A percentile compares a stretch with the other conserved stretches of the same genome.
phyloP scores from a whole-genome alignment of 176 grass and related monocot species.

The Metroxylon sagu region DNA sequence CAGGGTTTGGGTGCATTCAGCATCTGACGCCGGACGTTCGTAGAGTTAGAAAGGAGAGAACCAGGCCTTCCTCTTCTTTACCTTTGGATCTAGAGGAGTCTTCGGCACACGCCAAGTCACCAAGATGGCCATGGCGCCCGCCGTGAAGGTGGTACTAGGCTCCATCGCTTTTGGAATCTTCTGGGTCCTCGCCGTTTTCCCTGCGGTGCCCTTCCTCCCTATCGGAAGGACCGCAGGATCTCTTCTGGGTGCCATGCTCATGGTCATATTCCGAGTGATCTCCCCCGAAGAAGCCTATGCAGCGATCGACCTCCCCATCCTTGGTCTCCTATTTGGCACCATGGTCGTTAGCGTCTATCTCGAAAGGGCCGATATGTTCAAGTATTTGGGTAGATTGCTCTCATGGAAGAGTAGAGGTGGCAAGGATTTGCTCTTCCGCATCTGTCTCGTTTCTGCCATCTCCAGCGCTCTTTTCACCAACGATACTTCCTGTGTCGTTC shows the following conservation, averaged over 20 bases:
- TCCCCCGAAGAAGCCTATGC: constrained; percentile 9
- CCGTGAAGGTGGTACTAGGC: constrained; percentile 3
- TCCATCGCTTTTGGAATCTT: constrained; percentile 4
- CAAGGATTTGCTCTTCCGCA: constrained; percentile 66
- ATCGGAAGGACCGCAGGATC: constrained; percentile 11
- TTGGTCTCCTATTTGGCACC: constrained; percentile 12
- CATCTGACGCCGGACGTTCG: no score
- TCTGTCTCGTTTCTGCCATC: constrained; percentile 59
- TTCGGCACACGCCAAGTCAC: neutral
- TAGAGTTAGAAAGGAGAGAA: no score
- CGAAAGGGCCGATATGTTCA: constrained; percentile 19
- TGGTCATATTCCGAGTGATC: constrained; percentile 14
- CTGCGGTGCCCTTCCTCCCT: constrained; percentile 12
- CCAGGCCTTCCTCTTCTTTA: no score
- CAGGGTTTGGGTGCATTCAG: no score
- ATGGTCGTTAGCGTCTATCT: constrained; percentile 17
- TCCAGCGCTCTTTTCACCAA: constrained; percentile 95
- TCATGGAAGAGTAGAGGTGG: constrained; percentile 15
- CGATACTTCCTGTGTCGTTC: constrained; percentile 88
- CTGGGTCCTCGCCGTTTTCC: constrained; percentile 9
- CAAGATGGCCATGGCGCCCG: constrained; percentile 66
- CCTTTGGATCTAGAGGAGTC: no score
- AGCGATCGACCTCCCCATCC: constrained; percentile 16
- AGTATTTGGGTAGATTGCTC: constrained; percentile 12
- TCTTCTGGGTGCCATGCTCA: constrained; percentile 13